Percentiles rank a stretch among this genome's conserved stretches.
phyloP scores from a whole-genome alignment of 805 yeast genomes.

The Komagataella kurtzmanii region DNA sequence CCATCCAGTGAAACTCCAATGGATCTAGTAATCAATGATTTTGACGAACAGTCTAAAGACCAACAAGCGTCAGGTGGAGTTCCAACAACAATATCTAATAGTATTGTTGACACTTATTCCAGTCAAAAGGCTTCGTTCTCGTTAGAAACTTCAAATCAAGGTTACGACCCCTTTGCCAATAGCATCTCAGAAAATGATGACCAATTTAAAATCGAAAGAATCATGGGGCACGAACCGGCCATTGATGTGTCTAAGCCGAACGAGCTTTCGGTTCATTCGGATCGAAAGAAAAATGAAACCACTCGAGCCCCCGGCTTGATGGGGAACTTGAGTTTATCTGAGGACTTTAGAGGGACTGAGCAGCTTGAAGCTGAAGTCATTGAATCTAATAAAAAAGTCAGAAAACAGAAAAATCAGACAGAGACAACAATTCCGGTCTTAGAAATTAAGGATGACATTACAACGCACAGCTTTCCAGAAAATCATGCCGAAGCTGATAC shows the following conservation, averaged over 20 bases:
- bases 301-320: slow-evolving; percentile 4
- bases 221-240: neutral
- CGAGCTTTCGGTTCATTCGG: slow-evolving; percentile 1
- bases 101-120: neutral
- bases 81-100: neutral
- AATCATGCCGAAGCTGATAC: neutral
- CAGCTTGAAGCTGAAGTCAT: slow-evolving; percentile 2
- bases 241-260: neutral
- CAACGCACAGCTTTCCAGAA: neutral
- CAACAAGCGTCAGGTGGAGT: neutral
- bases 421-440: neutral
- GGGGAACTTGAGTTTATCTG: neutral
- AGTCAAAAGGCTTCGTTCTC: too few species aligned
- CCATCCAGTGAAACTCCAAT: neutral
- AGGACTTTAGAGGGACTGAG: neutral
- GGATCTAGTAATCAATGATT: neutral
- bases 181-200: neutral
- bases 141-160: neutral
- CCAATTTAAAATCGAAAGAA: neutral
- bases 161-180: neutral
- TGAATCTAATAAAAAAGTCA: slow-evolving; percentile 4
- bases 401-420: neutral
- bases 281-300: neutral
- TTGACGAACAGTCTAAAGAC: neutral
- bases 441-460: neutral